Evolutionary conservation across 2,329 filamentous ascomycete species (phyloP).

Genomic region (Scytalidium lignicola): DNA sequence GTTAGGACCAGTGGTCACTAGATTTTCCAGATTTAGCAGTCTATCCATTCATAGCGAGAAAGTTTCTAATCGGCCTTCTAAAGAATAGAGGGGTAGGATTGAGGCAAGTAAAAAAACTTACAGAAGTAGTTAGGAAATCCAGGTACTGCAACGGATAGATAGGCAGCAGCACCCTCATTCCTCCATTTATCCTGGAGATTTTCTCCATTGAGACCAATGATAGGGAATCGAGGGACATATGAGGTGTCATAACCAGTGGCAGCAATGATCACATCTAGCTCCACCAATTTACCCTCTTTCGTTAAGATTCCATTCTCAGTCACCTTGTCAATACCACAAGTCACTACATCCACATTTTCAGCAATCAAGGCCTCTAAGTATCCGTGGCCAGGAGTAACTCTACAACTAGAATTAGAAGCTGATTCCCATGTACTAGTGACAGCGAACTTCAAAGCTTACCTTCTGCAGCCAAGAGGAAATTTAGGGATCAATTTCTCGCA

Average conservation of each 20-base stretch:
- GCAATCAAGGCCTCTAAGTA: slow-evolving; percentile 28
- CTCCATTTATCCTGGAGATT: slow-evolving; percentile 14
- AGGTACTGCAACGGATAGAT: slow-evolving; percentile 2
- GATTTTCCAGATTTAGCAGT: slow-evolving; percentile 5
- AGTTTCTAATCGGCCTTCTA: no score
- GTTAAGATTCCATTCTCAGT: slow-evolving; percentile 28
- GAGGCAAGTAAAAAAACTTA: background rate
- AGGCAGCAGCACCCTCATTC: slow-evolving; percentile 8
- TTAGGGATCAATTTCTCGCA: slow-evolving; percentile 30
- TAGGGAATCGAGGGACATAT: slow-evolving; percentile 2
- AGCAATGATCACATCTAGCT: slow-evolving; percentile 25
- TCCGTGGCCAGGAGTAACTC: slow-evolving; percentile 32
- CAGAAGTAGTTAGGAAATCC: slow-evolving; percentile 6
- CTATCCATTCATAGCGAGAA: background rate
- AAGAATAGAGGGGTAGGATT: background rate
- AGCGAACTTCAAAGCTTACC: no score
- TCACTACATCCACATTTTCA: slow-evolving; percentile 26
- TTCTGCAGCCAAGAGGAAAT: slow-evolving; percentile 36
- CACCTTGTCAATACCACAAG: slow-evolving; percentile 39
- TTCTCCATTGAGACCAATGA: background rate
- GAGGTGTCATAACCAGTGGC: slow-evolving; percentile 19
- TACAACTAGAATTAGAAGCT: slow-evolving; percentile 19
- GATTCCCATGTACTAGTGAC: slow-evolving; percentile 9
- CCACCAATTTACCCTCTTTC: slow-evolving; percentile 14
- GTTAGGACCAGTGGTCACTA: background rate